Base-by-base conservation (phyloP, 768 basidiomycete genomes). In the Amyloporia xantha region DNA sequence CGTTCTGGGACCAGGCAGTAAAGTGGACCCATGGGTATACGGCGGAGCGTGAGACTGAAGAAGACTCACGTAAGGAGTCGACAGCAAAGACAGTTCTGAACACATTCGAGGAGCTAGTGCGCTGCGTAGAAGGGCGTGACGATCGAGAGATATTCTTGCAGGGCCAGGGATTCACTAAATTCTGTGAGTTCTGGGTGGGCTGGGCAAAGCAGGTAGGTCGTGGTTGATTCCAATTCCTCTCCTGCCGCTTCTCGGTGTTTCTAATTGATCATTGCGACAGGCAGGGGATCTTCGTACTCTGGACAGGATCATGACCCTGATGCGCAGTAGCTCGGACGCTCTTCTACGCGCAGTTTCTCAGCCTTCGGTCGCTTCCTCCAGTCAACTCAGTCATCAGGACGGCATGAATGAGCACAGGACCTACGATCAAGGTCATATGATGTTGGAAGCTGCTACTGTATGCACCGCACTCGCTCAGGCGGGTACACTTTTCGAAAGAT, bases 121-220 rank as follows among this genome's bases (percentile, higher is more conserved):
- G 50, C 2, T 54, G 66, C 37, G 71, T 72, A 0, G 70, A 75
- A 55, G 53, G 28, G 13, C 23, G 42, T 5, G 26, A 28, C 13
- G 74, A 70, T 54, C 53, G 44, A n/a, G 60, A 49, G 1, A 53
- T 27, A 0, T 82, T 84, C 53, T 54, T 78, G 48, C 62, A 63
- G 13, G 79, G 79, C 2, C 71, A 66, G 41, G 69, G 73, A 0
- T 91, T 85, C 57, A 52, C 78, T 12, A 68, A 69, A 6, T 77
- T 85, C 61, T 88, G 86, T 59, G 85, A 90, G 54, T 79, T 77
- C 47, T 88, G 88, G 81, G 73, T 79, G 55, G 68, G 66, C 17
- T 77, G 88, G 54, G 85, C 87, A 0, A 78, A 77, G 57, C 72
- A 72, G 68, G 88, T 84, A 41, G 49, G 72, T 63, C 28, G 5